These are phyloP conservation scores for Penicillium coprophilum DNA, from an alignment of 495 filamentous ascomycete genomes.

Conservation along the genomic window DNA sequence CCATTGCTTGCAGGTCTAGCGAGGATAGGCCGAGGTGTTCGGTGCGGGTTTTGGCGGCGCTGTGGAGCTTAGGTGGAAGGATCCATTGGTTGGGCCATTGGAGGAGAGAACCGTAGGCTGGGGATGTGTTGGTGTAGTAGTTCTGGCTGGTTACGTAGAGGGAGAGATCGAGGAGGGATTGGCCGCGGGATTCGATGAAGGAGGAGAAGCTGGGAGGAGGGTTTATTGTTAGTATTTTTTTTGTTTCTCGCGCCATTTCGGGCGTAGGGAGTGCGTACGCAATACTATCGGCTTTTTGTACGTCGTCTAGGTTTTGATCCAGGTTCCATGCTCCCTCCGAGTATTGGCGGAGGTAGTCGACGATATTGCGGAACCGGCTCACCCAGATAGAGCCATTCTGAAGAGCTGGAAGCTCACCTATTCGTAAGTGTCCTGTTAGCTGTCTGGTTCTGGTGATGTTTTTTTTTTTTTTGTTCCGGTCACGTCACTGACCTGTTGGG, in stretches of 20 bases:
- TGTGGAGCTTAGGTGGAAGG: conserved; percentile 64
- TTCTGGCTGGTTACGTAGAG: conserved; percentile 88
- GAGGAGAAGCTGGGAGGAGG: conserved; percentile 50
- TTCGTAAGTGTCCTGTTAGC: conserved; percentile 5
- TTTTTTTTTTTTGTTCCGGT: conserved; percentile 14
- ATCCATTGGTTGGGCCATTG: conserved; percentile 83
- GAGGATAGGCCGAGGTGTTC: conserved; percentile 70
- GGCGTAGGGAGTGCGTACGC: conserved; percentile 42
- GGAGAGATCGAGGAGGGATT: conserved; percentile 70
- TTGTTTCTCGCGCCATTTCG: not conserved
- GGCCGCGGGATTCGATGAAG: conserved; percentile 62
- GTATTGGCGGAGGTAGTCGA: conserved; percentile 62
- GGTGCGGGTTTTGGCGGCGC: conserved; percentile 66
- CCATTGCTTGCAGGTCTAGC: conserved; percentile 58
- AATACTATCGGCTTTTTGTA: conserved; percentile 52
- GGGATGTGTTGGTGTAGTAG: conserved; percentile 69
- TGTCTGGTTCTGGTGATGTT: not conserved
- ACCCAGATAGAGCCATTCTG: conserved; percentile 62
- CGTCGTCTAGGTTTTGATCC: conserved; percentile 46
- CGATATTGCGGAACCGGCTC: conserved; percentile 71
- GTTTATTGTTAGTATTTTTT: not conserved
- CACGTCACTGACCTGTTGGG: conserved; percentile 65
- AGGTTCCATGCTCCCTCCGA: conserved; percentile 55
- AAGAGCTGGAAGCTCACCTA: conserved; percentile 76
- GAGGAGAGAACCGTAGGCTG: conserved; percentile 72